Evolutionary conservation across 23 red algal species (phyloP).

Genomic region (Gracilariopsis chorda): DNA sequence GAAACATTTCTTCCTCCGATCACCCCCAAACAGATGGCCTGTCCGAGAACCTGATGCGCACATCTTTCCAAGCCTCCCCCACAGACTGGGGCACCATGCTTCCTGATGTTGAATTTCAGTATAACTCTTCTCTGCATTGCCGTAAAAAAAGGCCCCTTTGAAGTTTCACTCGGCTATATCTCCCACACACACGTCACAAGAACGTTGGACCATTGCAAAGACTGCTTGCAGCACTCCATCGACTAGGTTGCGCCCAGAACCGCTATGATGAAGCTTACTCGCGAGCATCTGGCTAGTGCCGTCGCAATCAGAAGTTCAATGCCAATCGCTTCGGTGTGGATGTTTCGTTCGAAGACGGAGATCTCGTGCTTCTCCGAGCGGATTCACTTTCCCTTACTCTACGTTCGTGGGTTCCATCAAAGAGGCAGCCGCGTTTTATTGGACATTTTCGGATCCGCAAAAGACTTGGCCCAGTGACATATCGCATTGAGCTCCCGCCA

Average conservation of each 20-base stretch:
- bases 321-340: neutral
- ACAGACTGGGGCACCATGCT: neutral
- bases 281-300: neutral
- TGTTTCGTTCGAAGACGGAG: neutral
- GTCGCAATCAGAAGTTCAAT: neutral
- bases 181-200: neutral
- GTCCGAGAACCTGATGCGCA: neutral
- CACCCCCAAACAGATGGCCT: too few species aligned
- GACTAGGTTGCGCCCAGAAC: neutral
- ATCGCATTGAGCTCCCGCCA: neutral
- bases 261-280: neutral
- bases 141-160: neutral
- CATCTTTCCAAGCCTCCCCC: neutral
- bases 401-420: neutral
- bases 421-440: neutral
- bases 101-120: neutral
- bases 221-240: neutral
- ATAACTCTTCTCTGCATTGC: neutral
- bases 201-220: neutral
- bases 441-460: neutral
- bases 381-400: neutral
- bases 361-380: neutral
- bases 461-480: neutral
- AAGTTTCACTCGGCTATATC: neutral
- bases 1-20: neutral